phyloP scores from a whole-genome alignment of 768 basidiomycete species.

The Phylloporus arenicola region DNA sequence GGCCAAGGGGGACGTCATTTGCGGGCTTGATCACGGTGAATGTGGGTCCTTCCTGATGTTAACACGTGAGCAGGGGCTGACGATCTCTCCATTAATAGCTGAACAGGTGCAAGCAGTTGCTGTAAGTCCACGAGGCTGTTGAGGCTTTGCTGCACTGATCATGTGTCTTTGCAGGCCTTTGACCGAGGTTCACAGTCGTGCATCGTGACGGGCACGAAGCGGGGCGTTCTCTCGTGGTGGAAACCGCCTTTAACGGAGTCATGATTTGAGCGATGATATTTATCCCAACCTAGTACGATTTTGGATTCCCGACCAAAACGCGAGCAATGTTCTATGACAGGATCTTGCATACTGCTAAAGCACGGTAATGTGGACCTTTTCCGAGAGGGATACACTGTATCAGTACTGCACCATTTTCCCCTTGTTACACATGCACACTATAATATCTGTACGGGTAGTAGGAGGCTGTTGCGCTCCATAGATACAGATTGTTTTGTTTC shows the following conservation, averaged over 20 bases:
- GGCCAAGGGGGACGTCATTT: constrained; percentile 46
- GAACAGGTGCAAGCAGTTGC: constrained; percentile 31
- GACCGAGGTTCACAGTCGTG: constrained; percentile 37
- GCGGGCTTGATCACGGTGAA: constrained; percentile 57
- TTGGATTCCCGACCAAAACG: constrained; percentile 11
- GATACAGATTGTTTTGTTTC: not conserved
- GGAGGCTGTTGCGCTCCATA: not conserved
- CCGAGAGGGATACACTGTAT: constrained; percentile 25
- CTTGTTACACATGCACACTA: constrained; percentile 20
- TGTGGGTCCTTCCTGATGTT: constrained; percentile 34
- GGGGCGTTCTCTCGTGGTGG: constrained; percentile 58
- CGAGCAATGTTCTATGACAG: constrained; percentile 5
- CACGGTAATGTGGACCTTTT: constrained; percentile 24
- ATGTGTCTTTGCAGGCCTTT: constrained; percentile 34
- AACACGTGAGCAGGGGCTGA: constrained; percentile 6
- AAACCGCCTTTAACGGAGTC: constrained; percentile 27
- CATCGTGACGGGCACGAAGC: constrained; percentile 53
- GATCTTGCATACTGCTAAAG: constrained; percentile 31
- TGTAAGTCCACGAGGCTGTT: constrained; percentile 19
- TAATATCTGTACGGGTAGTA: constrained; percentile 24
- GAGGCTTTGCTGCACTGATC: constrained; percentile 23
- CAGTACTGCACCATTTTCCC: constrained; percentile 24
- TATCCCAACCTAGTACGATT: not conserved
- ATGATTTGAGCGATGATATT: constrained; percentile 23
- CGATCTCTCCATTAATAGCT: constrained; percentile 17